Conservation (phyloP, 2,329 filamentous ascomycete species). For the Nemania sp. region DNA sequence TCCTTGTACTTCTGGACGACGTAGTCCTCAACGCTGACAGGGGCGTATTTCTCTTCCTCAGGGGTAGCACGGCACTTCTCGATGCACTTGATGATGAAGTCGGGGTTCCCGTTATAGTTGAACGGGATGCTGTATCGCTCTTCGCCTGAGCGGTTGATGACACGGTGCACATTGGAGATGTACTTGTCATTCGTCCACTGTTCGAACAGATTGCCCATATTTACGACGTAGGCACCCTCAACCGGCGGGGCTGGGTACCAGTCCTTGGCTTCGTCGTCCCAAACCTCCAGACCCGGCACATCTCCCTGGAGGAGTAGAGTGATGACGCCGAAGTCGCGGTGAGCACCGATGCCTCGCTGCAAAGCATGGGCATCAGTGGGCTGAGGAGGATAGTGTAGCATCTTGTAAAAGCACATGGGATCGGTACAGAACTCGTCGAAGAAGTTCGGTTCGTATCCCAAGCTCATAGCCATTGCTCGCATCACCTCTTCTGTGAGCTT, state of each 20-base stretch:
- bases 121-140: conserved; percentile 53
- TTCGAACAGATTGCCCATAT: conserved; percentile 55
- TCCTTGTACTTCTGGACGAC: conserved; percentile 17
- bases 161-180: conserved; percentile 58
- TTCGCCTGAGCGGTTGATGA: conserved; percentile 55
- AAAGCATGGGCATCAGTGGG: conserved; percentile 35
- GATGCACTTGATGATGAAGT: conserved; percentile 25
- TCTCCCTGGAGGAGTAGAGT: conserved; percentile 59
- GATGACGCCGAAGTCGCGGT: conserved; percentile 61
- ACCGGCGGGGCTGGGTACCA: conserved; percentile 9
- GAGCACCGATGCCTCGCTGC: conserved; percentile 47
- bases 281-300: conserved; percentile 56
- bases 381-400: conserved; percentile 56
- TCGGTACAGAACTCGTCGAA: conserved; percentile 51
- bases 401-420: conserved; percentile 49
- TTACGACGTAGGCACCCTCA: conserved; percentile 55
- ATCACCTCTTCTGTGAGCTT: conserved; percentile 48
- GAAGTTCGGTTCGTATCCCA: conserved; percentile 47
- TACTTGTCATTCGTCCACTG: conserved; percentile 58
- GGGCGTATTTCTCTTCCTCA: conserved; percentile 21
- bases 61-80: conserved; percentile 11
- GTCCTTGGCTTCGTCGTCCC: conserved; percentile 38
- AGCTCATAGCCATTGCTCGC: conserved; percentile 47
- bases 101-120: conserved; percentile 24
- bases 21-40: conserved; percentile 21